Evolutionary conservation across 2,329 filamentous ascomycete genomes (phyloP), one percentile per base, ranked within the genome.

Genomic region (Pseudovirgaria hyperparasitica): DNA sequence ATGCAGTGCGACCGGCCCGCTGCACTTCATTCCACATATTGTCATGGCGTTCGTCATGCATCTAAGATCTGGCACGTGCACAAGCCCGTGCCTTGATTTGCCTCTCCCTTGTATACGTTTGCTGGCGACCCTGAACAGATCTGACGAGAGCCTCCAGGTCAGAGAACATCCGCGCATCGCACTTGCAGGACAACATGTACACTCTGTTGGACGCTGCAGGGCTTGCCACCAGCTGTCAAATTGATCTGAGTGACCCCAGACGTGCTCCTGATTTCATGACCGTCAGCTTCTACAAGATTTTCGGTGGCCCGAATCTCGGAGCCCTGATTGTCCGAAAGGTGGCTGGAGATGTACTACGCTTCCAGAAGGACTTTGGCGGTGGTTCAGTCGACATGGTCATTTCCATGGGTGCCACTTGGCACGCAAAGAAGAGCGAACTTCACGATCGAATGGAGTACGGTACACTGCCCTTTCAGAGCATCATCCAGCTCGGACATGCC

Each of bases 221-320:
- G 8, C 57, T 74, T 19, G 68, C 70, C n/a, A 72, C 72, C 41
- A 78, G 73, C 4, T 64, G 58, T 22, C 63, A 64, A 6, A 54
- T 80, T 26, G 58, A 67, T 28, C 64, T 79, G 22, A 57, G 55
- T 16, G 57, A 73, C 7, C 62, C 70, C 11, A 62, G 60, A 37
- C 54, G 59, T 8, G 69, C 73, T 0, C 81, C 87, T 1, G 87
- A 96, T 48, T 94, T 94, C 37, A 73, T 72, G 0, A 75, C 80
- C 0, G 45, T 94, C 16, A 94, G 86, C 46, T 77, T 96, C 38
- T 92, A 94, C 57, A 96, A 96, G 50, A 86, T 93, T 9, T 96
- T 94, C 49, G 87, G 87, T 2, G 94, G 93, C 37, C 87, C 87
- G 0, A 82, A 94, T 45, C 62, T 96, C 1, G 87, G 87, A 2